Conservation (phyloP, 139 green algal species). For the Chlorella vulgaris region DNA sequence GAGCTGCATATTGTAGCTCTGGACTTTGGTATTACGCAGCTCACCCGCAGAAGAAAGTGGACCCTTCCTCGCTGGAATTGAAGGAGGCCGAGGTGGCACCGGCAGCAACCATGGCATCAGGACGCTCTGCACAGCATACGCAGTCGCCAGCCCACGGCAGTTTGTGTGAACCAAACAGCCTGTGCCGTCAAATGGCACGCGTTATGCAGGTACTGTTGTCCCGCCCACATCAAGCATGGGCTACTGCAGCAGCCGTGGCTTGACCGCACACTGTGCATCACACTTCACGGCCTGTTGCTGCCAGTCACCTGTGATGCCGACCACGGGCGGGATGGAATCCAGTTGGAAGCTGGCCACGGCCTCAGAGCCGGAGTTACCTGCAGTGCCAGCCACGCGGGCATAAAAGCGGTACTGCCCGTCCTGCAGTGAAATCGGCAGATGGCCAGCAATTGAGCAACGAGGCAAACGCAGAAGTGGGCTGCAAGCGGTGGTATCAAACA, state of each 20-base stretch:
- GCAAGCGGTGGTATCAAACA: not conserved
- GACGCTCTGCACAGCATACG: not conserved
- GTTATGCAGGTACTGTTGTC: too few relatives aligned
- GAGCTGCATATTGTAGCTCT: too few relatives aligned
- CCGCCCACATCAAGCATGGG: too few relatives aligned
- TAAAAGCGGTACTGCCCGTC: constrained; percentile 32
- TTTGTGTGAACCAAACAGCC: too few relatives aligned
- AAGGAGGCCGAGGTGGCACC: constrained; percentile 5
- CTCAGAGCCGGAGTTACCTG: not conserved
- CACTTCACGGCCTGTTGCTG: too few relatives aligned
- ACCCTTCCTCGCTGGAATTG: constrained; percentile 27
- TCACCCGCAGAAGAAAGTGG: constrained; percentile 35
- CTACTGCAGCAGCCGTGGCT: too few relatives aligned
- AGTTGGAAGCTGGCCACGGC: constrained; percentile 29
- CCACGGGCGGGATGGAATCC: constrained; percentile 37
- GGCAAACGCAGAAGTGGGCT: not conserved
- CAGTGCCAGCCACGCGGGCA: not conserved
- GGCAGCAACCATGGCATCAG: not conserved
- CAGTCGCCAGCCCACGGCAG: too few relatives aligned
- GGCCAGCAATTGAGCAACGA: not conserved
- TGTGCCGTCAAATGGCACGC: too few relatives aligned
- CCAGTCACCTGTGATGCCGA: constrained; percentile 12
- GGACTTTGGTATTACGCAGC: too few relatives aligned
- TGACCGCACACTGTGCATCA: too few relatives aligned
- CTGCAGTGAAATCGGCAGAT: not conserved